A percentile compares a stretch with the other conserved stretches of the same genome.
Conservation (phyloP, 2,329 filamentous ascomycete species). For the Keithomyces neogunnii region DNA sequence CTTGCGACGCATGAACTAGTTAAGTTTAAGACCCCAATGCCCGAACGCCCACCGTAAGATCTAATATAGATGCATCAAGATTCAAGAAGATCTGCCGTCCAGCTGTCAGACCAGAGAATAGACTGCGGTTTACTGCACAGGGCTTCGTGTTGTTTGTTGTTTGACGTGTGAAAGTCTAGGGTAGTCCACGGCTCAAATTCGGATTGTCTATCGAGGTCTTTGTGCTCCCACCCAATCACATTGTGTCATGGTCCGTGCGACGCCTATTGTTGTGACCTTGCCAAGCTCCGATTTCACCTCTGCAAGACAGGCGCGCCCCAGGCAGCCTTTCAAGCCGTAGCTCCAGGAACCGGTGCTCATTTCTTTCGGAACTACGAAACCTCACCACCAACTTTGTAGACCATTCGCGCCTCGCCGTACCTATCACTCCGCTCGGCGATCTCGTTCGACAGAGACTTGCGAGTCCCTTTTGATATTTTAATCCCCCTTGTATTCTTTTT, state of each 20-base stretch:
- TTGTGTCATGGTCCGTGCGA: not conserved
- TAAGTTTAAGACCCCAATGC: too few relatives aligned
- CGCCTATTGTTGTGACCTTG: not conserved
- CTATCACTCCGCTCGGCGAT: not conserved
- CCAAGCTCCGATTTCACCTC: not conserved
- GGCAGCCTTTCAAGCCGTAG: not conserved
- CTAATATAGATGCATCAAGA: too few relatives aligned
- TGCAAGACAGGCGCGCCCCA: not conserved
- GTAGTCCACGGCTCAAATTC: not conserved
- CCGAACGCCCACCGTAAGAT: too few relatives aligned
- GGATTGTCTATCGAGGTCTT: not conserved
- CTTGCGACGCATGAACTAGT: too few relatives aligned
- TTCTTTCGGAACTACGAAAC: not conserved
- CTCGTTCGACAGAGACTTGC: not conserved
- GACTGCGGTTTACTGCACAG: too few relatives aligned
- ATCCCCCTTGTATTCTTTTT: not conserved
- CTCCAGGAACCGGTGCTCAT: not conserved
- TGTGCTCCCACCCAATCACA: not conserved
- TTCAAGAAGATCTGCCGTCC: too few relatives aligned
- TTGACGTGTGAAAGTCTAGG: not conserved
- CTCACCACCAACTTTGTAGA: not conserved
- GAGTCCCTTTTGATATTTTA: not conserved
- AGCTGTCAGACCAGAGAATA: too few relatives aligned
- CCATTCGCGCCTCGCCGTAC: not conserved
- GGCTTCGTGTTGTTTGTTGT: not conserved